Conservation (phyloP, 192 early-diverging fungal genomes). For the Spizellomyces punctatus region DNA sequence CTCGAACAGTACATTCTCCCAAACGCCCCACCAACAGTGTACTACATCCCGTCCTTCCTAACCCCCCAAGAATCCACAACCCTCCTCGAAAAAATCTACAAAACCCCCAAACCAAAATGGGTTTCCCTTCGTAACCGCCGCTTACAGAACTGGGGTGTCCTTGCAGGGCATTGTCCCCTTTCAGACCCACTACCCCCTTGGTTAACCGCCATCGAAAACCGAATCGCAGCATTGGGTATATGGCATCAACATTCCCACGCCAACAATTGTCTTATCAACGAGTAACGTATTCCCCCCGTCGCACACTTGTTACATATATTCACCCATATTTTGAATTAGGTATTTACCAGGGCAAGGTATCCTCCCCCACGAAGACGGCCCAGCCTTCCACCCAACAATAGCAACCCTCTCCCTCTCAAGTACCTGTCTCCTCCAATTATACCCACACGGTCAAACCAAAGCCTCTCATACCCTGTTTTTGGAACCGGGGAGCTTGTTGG, state of each 20-base stretch:
- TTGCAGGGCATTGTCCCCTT: background rate
- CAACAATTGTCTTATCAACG: conserved; percentile 48
- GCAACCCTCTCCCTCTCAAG: conserved; percentile 45
- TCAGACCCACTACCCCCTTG: conserved; percentile 27
- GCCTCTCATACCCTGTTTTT: conserved; percentile 18
- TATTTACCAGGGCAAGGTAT: conserved; percentile 46
- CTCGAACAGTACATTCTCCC: conserved; percentile 6
- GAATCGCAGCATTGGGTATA: conserved; percentile 14
- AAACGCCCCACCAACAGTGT: conserved; percentile 18
- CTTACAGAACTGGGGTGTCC: conserved; percentile 37
- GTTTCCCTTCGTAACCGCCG: conserved; percentile 26
- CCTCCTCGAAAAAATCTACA: conserved; percentile 31
- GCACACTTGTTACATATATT: no score
- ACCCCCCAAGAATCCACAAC: conserved; percentile 11
- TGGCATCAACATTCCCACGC: background rate
- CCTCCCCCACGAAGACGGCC: conserved; percentile 51
- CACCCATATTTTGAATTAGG: background rate
- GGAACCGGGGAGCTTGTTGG: conserved; percentile 38
- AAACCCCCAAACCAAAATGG: conserved; percentile 16
- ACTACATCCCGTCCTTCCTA: conserved; percentile 40
- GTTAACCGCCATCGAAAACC: conserved; percentile 20
- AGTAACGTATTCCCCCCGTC: conserved; percentile 20
- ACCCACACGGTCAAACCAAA: background rate
- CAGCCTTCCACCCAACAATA: conserved; percentile 39
- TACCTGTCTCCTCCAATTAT: conserved; percentile 34